phyloP scores from a whole-genome alignment of 2,329 filamentous ascomycete species.

The Fusarium sulawesiense region DNA sequence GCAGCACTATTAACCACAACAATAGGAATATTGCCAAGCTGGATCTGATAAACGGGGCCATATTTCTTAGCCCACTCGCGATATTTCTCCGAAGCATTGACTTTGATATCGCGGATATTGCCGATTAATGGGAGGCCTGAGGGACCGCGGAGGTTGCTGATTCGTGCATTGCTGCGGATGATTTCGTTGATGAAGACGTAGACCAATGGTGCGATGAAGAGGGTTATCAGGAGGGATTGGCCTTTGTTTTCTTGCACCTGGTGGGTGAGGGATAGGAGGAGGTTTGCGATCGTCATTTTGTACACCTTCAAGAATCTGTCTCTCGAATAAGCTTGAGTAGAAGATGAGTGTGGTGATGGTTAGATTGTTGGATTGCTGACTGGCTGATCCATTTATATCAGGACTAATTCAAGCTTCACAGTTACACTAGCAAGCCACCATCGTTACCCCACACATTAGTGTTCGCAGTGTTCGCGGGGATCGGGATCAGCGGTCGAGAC shows the following conservation, averaged over 20 bases:
- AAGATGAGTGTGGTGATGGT: background rate
- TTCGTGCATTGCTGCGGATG: conserved; percentile 57
- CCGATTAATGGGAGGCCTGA: conserved; percentile 64
- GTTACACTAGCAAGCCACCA: background rate
- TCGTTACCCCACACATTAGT: background rate
- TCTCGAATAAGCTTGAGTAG: no score
- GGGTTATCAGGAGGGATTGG: conserved; percentile 37
- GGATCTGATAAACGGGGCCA: conserved; percentile 65
- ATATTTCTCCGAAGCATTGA: conserved; percentile 68
- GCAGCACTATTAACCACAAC: conserved; percentile 67
- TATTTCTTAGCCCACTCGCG: conserved; percentile 63
- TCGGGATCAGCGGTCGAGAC: background rate
- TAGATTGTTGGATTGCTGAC: background rate
- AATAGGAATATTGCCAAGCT: conserved; percentile 67
- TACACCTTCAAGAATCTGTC: no score
- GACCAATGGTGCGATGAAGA: conserved; percentile 51
- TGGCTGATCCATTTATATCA: background rate
- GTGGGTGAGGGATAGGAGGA: conserved; percentile 35
- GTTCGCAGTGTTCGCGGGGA: no score
- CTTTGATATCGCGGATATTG: conserved; percentile 65
- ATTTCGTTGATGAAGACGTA: conserved; percentile 63
- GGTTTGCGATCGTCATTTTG: conserved; percentile 45
- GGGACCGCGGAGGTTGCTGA: conserved; percentile 61
- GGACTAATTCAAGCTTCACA: background rate
- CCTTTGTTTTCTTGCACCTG: conserved; percentile 39